Percentiles rank a stretch among this genome's conserved stretches.
These are phyloP conservation scores for Flaveria brownii DNA, from an alignment of 129 eudicot genomes.

Conservation along the genomic window DNA sequence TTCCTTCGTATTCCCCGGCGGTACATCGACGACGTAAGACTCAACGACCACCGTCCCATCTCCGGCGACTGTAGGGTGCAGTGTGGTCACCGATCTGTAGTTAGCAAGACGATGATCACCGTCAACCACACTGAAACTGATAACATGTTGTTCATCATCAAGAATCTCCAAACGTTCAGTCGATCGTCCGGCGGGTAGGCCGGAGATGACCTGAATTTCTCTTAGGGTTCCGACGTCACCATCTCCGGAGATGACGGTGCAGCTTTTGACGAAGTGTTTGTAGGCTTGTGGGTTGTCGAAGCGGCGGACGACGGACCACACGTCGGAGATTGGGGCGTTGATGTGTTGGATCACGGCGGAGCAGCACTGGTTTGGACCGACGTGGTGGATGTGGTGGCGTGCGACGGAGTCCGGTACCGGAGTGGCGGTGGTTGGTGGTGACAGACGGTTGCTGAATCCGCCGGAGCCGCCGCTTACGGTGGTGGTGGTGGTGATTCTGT, in stretches of 20 bases:
- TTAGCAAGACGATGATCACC: slow-evolving; percentile 85
- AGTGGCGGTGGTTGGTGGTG: slow-evolving; percentile 25
- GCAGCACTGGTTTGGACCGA: slow-evolving; percentile 75
- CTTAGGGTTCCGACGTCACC: slow-evolving; percentile 79
- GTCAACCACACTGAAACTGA: slow-evolving; percentile 84
- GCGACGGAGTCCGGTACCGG: slow-evolving; percentile 64
- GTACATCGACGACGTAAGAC: slow-evolving; percentile 78
- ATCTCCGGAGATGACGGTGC: slow-evolving; percentile 63
- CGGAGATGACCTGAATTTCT: slow-evolving; percentile 77
- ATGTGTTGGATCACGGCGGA: slow-evolving; percentile 73
- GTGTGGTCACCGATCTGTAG: slow-evolving; percentile 74
- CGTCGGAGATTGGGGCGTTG: slow-evolving; percentile 65
- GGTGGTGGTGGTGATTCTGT: slow-evolving; percentile 45
- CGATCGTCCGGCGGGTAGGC: slow-evolving; percentile 75
- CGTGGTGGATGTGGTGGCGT: slow-evolving; percentile 55
- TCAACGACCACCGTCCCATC: slow-evolving; percentile 72
- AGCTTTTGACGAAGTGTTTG: slow-evolving; percentile 84
- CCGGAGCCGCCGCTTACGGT: slow-evolving; percentile 32
- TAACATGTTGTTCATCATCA: slow-evolving; percentile 74
- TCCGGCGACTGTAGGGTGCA: slow-evolving; percentile 51
- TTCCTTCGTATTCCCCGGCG: slow-evolving; percentile 75
- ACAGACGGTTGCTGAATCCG: slow-evolving; percentile 12
- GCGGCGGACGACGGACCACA: slow-evolving; percentile 85
- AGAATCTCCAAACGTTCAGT: slow-evolving; percentile 77
- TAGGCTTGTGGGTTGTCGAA: slow-evolving; percentile 93